These are phyloP conservation scores for Galerina marginata DNA, from an alignment of 768 basidiomycete genomes.

Conservation along the genomic window DNA sequence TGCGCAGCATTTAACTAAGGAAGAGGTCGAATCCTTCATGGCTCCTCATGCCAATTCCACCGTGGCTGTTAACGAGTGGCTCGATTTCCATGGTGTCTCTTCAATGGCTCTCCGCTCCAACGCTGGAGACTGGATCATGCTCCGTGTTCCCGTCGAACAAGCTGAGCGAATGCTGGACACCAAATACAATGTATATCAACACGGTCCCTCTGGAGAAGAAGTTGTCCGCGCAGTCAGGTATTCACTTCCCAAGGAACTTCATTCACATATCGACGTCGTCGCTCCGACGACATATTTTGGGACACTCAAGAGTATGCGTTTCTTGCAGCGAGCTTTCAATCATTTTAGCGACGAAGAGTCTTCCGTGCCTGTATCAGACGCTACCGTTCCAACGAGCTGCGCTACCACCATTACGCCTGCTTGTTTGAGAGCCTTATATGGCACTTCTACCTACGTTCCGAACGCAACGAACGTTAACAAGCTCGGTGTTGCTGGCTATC, in stretches of 20 bases:
- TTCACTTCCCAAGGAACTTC: constrained; percentile 59
- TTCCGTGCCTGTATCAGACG: constrained; percentile 28
- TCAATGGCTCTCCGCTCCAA: constrained; percentile 42
- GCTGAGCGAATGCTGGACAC: constrained; percentile 66
- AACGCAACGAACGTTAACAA: constrained; percentile 49
- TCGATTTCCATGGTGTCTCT: constrained; percentile 52
- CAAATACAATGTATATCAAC: constrained; percentile 62
- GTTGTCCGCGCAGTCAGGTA: constrained; percentile 64
- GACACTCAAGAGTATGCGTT: constrained; percentile 56
- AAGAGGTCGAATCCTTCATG: constrained; percentile 58
- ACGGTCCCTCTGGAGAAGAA: constrained; percentile 50
- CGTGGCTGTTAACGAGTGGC: constrained; percentile 58
- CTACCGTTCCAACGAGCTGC: constrained; percentile 50
- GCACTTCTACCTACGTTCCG: constrained; percentile 53
- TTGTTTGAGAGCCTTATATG: constrained; percentile 65
- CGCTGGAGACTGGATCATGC: constrained; percentile 63
- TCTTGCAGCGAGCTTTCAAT: constrained; percentile 54
- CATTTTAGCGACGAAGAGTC: constrained; percentile 41
- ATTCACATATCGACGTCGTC: constrained; percentile 60
- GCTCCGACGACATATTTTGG: constrained; percentile 73
- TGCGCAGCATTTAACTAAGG: constrained; percentile 63
- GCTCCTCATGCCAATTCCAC: constrained; percentile 58
- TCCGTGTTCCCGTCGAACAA: constrained; percentile 56
- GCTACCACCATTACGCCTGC: constrained; percentile 53
- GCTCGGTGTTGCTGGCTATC: constrained; percentile 66